phyloP scores from a whole-genome alignment of 177 flowering plant genomes.

The Vitis hybrid region DNA sequence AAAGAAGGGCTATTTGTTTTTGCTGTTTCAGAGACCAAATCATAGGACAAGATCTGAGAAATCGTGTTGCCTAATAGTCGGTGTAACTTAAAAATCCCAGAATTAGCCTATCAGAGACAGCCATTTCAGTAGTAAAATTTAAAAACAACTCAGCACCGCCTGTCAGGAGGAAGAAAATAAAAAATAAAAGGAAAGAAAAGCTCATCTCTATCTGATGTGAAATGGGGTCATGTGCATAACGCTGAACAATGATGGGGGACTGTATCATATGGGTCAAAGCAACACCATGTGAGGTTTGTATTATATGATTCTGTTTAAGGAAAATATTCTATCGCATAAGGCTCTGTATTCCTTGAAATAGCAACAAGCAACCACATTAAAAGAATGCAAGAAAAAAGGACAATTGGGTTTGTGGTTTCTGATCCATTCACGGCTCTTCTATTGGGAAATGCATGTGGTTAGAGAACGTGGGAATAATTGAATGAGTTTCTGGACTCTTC shows the following conservation, averaged over 20 bases:
- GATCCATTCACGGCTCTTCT: conserved; percentile 29
- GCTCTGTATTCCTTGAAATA: conserved; percentile 17
- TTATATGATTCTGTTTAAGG: conserved; percentile 4
- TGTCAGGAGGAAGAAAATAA: no score
- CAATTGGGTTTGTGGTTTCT: conserved; percentile 16
- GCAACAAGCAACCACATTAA: conserved; percentile 19
- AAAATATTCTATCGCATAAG: conserved; percentile 4
- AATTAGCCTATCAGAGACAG: no score
- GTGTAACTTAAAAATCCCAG: no score
- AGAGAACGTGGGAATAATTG: conserved; percentile 83
- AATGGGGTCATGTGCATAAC: conserved; percentile 6
- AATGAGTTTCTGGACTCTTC: conserved; percentile 35
- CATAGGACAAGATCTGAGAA: no score
- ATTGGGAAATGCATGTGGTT: conserved; percentile 37
- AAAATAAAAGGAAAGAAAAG: no score
- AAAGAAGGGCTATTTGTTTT: no score
- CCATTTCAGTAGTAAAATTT: no score
- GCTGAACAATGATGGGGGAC: not conserved
- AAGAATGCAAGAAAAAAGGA: not conserved
- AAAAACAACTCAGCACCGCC: no score
- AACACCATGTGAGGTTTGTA: conserved; percentile 32
- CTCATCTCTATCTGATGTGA: no score
- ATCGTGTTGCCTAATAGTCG: no score
- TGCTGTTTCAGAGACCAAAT: no score
- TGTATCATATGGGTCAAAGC: conserved; percentile 17